Conservation (phyloP, 2,329 filamentous ascomycete genomes). For the Phialophora expanda region DNA sequence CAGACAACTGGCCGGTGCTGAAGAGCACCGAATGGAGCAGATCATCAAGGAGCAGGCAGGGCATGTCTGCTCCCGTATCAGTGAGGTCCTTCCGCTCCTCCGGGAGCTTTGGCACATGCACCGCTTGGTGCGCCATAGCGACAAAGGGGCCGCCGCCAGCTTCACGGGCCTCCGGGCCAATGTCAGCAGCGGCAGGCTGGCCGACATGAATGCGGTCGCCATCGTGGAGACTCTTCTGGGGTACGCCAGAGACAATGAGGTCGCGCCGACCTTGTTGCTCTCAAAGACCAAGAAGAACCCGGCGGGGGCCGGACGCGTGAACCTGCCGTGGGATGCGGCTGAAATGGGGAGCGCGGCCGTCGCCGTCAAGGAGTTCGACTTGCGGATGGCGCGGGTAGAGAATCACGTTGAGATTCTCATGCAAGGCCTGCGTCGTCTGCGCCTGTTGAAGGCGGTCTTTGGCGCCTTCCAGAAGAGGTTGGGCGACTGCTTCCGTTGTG, state of each 20-base stretch:
- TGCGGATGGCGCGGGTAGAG: conserved; percentile 16
- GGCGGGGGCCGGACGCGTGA: neutral
- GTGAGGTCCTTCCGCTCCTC: conserved; percentile 18
- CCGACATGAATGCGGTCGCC: conserved; percentile 15
- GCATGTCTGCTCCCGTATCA: conserved; percentile 2
- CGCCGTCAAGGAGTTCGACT: conserved; percentile 21
- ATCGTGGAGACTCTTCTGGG: conserved; percentile 23
- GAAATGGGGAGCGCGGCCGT: neutral
- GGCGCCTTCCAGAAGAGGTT: conserved; percentile 3
- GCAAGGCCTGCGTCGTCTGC: conserved; percentile 18
- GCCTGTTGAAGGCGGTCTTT: conserved; percentile 13
- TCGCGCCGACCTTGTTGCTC: conserved; percentile 1
- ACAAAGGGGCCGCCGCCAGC: neutral
- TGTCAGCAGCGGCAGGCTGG: conserved; percentile 9
- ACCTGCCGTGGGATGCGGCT: neutral
- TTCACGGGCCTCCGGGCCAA: conserved; percentile 20
- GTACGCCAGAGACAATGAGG: conserved; percentile 20
- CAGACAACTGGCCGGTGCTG: neutral
- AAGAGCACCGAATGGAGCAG: conserved; percentile 5
- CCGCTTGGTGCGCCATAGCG: neutral
- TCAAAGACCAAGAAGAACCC: conserved; percentile 13
- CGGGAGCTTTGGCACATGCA: conserved; percentile 21
- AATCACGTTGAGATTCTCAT: conserved; percentile 12
- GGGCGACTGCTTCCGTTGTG: conserved; percentile 46
- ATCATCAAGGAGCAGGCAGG: conserved; percentile 15